phyloP scores from a whole-genome alignment of 225 moss, liverwort and hornwort genomes.

The Physcomitrium patens region DNA sequence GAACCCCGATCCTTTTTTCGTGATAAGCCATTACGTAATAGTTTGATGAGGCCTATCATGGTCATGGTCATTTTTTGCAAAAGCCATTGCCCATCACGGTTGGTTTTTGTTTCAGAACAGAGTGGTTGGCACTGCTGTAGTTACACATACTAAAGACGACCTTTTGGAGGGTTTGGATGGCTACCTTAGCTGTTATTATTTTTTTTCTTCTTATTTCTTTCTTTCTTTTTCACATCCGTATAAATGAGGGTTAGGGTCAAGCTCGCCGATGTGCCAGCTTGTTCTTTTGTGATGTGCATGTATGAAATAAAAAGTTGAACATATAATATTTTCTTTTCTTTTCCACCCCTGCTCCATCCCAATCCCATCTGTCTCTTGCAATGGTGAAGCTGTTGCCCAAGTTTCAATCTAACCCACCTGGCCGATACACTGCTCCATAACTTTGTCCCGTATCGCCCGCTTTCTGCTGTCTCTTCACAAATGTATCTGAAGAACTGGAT shows the following conservation, averaged over 20 bases:
- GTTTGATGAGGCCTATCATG: slow-evolving; percentile 7
- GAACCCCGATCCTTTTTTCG: slow-evolving; percentile 26
- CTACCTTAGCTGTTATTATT: not conserved
- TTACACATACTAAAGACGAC: slow-evolving; percentile 32
- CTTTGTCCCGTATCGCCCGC: too few relatives aligned
- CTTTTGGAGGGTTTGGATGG: slow-evolving; percentile 14
- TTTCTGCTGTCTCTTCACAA: too few relatives aligned
- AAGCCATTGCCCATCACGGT: slow-evolving; percentile 7
- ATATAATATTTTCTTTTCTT: not conserved
- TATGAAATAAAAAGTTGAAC: slow-evolving; percentile 23
- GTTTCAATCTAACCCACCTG: too few relatives aligned
- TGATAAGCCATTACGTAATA: slow-evolving; percentile 10
- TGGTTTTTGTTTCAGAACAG: slow-evolving; percentile 48
- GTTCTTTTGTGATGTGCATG: slow-evolving; percentile 36
- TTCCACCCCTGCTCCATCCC: too few relatives aligned
- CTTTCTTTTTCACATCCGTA: slow-evolving; percentile 6
- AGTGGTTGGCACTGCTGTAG: slow-evolving; percentile 47
- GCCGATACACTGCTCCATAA: too few relatives aligned
- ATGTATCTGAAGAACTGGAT: too few relatives aligned
- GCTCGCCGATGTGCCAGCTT: slow-evolving; percentile 15
- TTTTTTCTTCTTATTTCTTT: too few relatives aligned
- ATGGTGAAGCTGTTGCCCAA: too few relatives aligned
- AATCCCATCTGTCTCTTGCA: too few relatives aligned
- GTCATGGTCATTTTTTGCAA: slow-evolving; percentile 53
- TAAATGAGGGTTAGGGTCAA: slow-evolving; percentile 15